Evolutionary conservation across 2,329 filamentous ascomycete species (phyloP), one percentile per base, ranked within the genome.

Genomic region (Exophiala bonariae): DNA sequence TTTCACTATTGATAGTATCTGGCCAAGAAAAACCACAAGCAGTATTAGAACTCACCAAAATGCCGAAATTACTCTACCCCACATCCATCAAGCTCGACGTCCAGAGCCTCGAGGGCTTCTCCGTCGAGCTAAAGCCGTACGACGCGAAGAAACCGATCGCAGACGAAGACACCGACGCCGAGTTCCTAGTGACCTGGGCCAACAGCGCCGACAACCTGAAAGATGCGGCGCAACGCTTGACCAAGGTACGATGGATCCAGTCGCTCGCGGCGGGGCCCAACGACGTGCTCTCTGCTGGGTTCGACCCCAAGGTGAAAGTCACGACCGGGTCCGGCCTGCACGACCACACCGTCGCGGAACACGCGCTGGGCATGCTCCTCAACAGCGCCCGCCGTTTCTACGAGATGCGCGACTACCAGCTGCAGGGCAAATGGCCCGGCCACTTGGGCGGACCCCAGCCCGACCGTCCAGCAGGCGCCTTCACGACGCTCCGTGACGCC

Each of bases 181-280:
- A 80, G 18, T 67, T 81, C 58, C 74, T 85, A 49, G 68, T 85
- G 2, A 82, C 81, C 4, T 85, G 82, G 82, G 65, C 70, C 63
- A 85, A 85, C 72, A 72, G 69, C 11, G 56, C 78, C 32, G 67
- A 68, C 11, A 83, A 83, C 69, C 79, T 85, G 49, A 66, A 72
- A 17, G 78, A 83, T 60, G 81, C 81, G 39, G 77, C 75, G 2
- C 56, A 61, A 41, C 74, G 76, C 49, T 69, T 84, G 63, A 76
- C 71, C 46, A 77, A 80, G 32, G 71, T 85, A 11, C 72, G 72
- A 55, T 85, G 81, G 81, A 84, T 85, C 64, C 82, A 85, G 60
- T 82, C 79, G 0, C 79, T 85, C 26, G 82, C 82, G 28, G 81
- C 82, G 1, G 82, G 82, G 0, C 82, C 82, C 57, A 85, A 85